Evolutionary conservation across 345 rosid genomes (phyloP), one percentile per base, ranked within the genome.

Genomic region (Citrus mangshanensis): DNA sequence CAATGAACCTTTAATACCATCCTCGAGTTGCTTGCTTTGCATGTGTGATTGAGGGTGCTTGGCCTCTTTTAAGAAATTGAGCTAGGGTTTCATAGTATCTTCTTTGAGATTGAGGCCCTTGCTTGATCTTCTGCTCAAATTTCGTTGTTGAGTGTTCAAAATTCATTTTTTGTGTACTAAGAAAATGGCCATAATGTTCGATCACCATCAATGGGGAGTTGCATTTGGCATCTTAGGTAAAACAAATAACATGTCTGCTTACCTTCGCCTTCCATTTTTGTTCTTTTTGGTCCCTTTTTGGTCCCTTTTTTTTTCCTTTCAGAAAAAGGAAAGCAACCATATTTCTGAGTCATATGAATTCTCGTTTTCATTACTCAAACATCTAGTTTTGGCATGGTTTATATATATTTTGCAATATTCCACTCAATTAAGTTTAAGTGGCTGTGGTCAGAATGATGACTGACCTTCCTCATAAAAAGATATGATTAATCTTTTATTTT

Each of bases 161-260:
- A n/a, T 49, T 25, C 6, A 7, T 25, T 42, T 42, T 12, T 46
- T 14, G 22, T 7, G 51, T 51, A 16, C 37, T 70, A 18, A 4
- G 5, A 38, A 61, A 8, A 92, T 89, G 93, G 90, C 84, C 21
- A 3, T 81, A 22, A 69, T 79, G 58, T 73, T 60, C 73, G 59
- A 75, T 49, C 88, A 86, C 72, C 91, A 80, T 64, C 77, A 77
- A 3, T 58, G 68, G 81, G 89, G 88, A 63, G 27, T 83, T 66
- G 78, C 83, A 40, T 95, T 92, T 77, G 98, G 98, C 49, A 65
- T 93, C 80, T 80, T 92, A 72, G 98, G 98, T 95, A 90, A 60
- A 7, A 9, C 18, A 24, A 35, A 2, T 5, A 21, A 46, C 35
- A 55, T 22, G n/a, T 22, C 55, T 35, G 65, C 28, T 6, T 73